These are phyloP conservation scores for Balansia obtecta DNA, from an alignment of 2,329 filamentous ascomycete species.

Conservation along the genomic window DNA sequence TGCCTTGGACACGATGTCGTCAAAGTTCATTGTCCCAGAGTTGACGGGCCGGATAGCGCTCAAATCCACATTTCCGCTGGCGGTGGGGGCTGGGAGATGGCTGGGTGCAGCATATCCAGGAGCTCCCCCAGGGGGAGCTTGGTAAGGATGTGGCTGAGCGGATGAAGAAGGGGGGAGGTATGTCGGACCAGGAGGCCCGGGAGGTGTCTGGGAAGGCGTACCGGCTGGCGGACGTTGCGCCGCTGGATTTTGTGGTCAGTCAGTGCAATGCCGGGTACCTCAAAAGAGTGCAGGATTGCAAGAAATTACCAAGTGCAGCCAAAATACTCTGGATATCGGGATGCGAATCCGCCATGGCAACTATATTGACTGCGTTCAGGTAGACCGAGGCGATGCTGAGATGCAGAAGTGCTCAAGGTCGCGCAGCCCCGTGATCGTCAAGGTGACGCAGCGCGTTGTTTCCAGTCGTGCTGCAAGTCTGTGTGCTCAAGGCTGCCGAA, in stretches of 20 bases:
- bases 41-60: constrained; percentile 68
- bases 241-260: constrained; percentile 16
- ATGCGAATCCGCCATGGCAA: constrained; percentile 25
- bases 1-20: constrained; percentile 75
- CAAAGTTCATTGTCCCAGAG: constrained; percentile 71
- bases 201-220: constrained; percentile 30
- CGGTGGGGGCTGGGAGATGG: constrained; percentile 55
- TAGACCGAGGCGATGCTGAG: background rate
- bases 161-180: constrained; percentile 26
- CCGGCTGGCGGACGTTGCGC: constrained; percentile 31
- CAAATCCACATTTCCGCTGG: constrained; percentile 66
- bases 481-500: background rate
- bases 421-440: background rate
- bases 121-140: constrained; percentile 24
- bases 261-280: background rate
- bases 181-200: constrained; percentile 23
- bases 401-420: background rate
- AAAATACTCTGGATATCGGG: constrained; percentile 34
- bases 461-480: background rate
- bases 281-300: too few species aligned
- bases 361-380: background rate
- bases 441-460: background rate
- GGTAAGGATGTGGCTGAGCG: constrained; percentile 21
- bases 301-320: constrained; percentile 33
- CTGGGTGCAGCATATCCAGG: constrained; percentile 24